Conservation (phyloP, 306 rosid species). For the Dalbergia oliveri region DNA sequence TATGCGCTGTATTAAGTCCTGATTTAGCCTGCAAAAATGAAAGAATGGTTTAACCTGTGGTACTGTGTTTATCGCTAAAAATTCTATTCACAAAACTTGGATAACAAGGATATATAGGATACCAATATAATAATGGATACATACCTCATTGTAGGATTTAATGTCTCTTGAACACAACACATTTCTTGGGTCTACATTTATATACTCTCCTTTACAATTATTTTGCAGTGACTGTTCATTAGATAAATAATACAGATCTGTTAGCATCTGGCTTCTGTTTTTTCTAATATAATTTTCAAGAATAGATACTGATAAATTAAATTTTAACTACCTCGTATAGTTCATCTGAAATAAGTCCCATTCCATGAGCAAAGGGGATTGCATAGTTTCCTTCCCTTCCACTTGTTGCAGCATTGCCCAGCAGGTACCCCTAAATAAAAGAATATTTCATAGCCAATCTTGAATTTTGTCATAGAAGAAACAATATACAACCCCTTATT, state of each 20-base stretch:
- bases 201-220: constrained; percentile 57
- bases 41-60: background rate
- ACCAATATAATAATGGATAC: background rate
- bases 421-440: constrained; percentile 60
- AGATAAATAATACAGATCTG: background rate
- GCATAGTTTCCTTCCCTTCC: background rate
- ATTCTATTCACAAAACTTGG: background rate
- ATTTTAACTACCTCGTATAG: constrained; percentile 50
- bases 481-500: background rate
- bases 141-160: constrained; percentile 21
- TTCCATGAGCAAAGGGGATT: constrained; percentile 58
- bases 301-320: background rate
- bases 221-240: constrained; percentile 52
- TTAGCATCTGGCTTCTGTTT: background rate
- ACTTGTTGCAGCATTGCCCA: constrained; percentile 53
- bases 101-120: background rate
- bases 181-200: constrained; percentile 28
- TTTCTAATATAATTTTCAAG: background rate
- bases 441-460: background rate
- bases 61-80: background rate
- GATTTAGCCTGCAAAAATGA: constrained; percentile 46
- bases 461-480: background rate
- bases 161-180: constrained; percentile 47
- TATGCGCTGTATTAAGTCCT: background rate
- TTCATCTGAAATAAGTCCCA: constrained; percentile 70